These are phyloP conservation scores for Hanseniaspora guilliermondii DNA, from an alignment of 805 yeast species.

Conservation along the genomic window DNA sequence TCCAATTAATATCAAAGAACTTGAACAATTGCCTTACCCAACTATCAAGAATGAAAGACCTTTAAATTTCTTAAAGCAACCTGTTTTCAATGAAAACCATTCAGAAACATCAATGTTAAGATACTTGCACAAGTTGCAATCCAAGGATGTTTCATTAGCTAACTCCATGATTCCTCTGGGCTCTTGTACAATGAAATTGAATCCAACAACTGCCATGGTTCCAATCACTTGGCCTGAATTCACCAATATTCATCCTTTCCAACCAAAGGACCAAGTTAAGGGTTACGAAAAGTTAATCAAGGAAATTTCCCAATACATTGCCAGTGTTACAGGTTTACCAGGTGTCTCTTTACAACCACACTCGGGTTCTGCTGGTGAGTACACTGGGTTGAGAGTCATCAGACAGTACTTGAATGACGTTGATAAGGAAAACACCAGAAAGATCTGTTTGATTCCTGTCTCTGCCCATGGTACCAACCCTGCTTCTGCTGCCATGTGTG, in stretches of 20 bases:
- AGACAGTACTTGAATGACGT: constrained; percentile 56
- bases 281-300: constrained; percentile 69
- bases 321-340: constrained; percentile 85
- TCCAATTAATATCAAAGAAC: constrained; percentile 17
- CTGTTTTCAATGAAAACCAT: constrained; percentile 76
- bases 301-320: constrained; percentile 73
- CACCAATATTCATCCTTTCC: constrained; percentile 81
- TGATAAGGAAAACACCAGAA: constrained; percentile 57
- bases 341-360: constrained; percentile 90
- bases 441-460: constrained; percentile 87
- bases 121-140: constrained; percentile 72
- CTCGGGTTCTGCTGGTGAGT: constrained; percentile 98
- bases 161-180: constrained; percentile 96
- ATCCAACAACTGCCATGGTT: constrained; percentile 88
- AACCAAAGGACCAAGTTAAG: constrained; percentile 72
- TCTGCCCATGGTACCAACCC: constrained; percentile 98
- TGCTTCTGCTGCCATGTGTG: constrained; percentile 96
- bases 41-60: constrained; percentile 39
- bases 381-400: constrained; percentile 82
- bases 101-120: constrained; percentile 92
- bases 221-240: constrained; percentile 94
- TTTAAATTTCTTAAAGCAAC: constrained; percentile 51
- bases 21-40: constrained; percentile 31
- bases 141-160: constrained; percentile 83
- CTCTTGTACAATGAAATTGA: constrained; percentile 95